Percentiles rank a stretch among this genome's conserved stretches.
Conservation (phyloP, 257 asterid species). For the Ligustrum vulgare region DNA sequence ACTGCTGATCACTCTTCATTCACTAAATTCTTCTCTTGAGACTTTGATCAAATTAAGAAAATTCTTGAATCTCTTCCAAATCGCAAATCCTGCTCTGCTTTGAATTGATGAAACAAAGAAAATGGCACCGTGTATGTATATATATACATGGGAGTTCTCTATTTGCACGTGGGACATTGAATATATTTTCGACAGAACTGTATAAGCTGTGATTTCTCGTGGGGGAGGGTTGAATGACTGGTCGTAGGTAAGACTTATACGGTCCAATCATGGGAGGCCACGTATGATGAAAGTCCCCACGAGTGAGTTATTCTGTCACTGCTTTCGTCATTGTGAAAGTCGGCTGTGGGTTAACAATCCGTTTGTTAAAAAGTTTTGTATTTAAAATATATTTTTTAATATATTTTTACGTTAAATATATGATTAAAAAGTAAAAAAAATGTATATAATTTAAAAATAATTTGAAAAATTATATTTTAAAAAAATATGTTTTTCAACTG, state of each 20-base stretch:
- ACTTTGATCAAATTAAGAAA: too few species aligned
- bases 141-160: conserved; percentile 20
- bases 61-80: not conserved
- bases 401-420: too few species aligned
- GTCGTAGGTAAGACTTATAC: conserved; percentile 24
- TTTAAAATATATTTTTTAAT: too few species aligned
- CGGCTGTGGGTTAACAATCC: conserved; percentile 14
- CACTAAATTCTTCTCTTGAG: conserved; percentile 22
- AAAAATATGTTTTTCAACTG: too few species aligned
- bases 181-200: not conserved
- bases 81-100: not conserved
- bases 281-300: conserved; percentile 28
- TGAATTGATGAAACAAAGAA: conserved; percentile 26
- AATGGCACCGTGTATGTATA: conserved; percentile 16
- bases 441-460: too few species aligned
- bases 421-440: too few species aligned
- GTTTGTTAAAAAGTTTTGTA: too few species aligned
- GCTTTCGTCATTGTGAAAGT: conserved; percentile 39
- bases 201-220: conserved; percentile 30
- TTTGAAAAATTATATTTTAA: too few species aligned
- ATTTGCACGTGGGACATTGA: conserved; percentile 45
- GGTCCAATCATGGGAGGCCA: conserved; percentile 32
- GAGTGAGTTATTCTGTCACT: conserved; percentile 37
- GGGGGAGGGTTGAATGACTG: conserved; percentile 33
- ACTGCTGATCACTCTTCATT: conserved; percentile 50